Percentiles rank a stretch among this genome's conserved stretches.
phyloP scores from a whole-genome alignment of 1,284 basidiomycete species.

The Cutaneotrichosporon daszewskae region DNA sequence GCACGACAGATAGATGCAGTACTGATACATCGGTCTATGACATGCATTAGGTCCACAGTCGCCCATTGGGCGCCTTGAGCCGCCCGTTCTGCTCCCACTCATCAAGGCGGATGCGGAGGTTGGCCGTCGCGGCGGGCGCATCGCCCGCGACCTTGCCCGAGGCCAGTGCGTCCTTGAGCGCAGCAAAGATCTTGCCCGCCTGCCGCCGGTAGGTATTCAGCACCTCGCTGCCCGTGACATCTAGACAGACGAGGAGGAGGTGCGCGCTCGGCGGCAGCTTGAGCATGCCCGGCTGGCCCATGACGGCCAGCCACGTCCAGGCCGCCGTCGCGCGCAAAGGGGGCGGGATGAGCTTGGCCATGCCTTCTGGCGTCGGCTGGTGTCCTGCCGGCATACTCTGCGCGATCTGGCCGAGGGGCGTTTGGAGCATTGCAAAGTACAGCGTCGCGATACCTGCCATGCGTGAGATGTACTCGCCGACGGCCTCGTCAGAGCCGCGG shows the following conservation, averaged over 20 bases:
- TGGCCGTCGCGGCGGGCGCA: conserved; percentile 29
- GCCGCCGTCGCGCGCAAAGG: conserved; percentile 59
- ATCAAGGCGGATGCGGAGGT: conserved; percentile 25
- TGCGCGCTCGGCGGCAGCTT: conserved; percentile 33
- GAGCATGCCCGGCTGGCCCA: conserved; percentile 16
- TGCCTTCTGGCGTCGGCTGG: conserved; percentile 45
- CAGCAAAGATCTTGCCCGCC: conserved; percentile 66
- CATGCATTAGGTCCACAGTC: conserved; percentile 11
- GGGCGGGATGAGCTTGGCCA: conserved; percentile 49
- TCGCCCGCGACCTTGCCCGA: conserved; percentile 30
- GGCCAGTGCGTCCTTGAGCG: conserved; percentile 55
- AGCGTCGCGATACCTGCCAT: conserved; percentile 78
- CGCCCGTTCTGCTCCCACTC: conserved; percentile 9
- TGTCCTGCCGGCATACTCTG: conserved; percentile 24
- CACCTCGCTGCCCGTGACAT: conserved; percentile 63
- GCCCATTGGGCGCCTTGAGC: conserved; percentile 14
- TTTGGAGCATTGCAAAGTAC: conserved; percentile 73
- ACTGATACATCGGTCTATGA: not conserved
- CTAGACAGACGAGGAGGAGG: conserved; percentile 58
- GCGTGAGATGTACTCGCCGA: conserved; percentile 65
- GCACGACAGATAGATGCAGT: not conserved
- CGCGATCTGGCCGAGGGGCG: conserved; percentile 40
- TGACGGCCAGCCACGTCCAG: conserved; percentile 60
- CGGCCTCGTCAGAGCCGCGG: conserved; percentile 51
- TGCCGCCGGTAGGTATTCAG: conserved; percentile 64